A percentile compares a stretch with the other conserved stretches of the same genome.
Conservation (phyloP, 768 basidiomycete species). For the Rhizopogon vulgaris region DNA sequence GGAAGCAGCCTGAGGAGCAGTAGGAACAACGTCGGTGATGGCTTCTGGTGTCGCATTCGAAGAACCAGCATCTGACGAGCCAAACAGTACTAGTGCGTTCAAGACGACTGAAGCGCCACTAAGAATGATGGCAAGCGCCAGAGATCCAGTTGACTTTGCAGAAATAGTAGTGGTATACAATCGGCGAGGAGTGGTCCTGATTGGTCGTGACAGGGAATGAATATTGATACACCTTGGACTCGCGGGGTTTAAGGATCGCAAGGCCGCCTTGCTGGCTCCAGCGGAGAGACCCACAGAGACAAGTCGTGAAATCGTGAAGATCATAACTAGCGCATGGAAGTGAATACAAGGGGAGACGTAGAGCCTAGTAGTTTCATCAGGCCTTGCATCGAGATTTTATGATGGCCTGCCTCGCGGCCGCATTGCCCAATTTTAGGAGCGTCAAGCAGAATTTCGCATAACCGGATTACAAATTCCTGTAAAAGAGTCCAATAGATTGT, state of each 20-base stretch:
- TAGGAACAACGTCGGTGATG: neutral
- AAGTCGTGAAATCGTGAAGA: slow-evolving; percentile 6
- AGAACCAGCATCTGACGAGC: neutral
- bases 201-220: neutral
- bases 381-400: neutral
- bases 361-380: neutral
- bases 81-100: neutral
- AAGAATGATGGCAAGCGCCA: slow-evolving; percentile 1
- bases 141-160: neutral
- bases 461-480: neutral
- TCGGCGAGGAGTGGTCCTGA: neutral
- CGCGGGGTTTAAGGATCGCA: neutral
- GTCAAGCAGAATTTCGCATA: neutral
- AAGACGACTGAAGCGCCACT: slow-evolving; percentile 7
- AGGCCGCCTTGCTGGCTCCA: neutral
- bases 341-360: neutral
- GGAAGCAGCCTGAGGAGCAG: neutral
- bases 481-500: neutral
- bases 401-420: neutral
- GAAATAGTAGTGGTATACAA: neutral
- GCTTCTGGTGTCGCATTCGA: neutral
- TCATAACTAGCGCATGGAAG: slow-evolving; percentile 5
- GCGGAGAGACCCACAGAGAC: neutral
- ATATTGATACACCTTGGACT: slow-evolving; percentile 2
- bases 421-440: neutral